Conservation (phyloP, 441 rosid genomes). For the Euphorbia neoarborescens region DNA sequence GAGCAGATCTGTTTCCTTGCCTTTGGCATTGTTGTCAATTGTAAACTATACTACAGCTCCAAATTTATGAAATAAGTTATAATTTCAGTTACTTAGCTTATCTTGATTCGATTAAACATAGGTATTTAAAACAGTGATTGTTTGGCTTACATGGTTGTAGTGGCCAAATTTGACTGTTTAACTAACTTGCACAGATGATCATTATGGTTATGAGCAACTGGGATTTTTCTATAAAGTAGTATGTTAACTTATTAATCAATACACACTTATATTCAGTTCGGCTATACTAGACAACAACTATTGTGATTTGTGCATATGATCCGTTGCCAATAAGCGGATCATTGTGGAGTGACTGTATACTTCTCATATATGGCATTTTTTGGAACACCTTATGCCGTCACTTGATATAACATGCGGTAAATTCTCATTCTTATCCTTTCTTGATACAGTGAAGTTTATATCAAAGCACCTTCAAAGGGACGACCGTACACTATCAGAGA, state of each 20-base stretch:
- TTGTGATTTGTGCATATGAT: background rate
- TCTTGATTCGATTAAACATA: background rate
- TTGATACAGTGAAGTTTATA: conserved; percentile 73
- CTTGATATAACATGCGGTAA: background rate
- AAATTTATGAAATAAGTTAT: background rate
- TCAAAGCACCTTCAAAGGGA: conserved; percentile 77
- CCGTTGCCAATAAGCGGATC: background rate
- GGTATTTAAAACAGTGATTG: background rate
- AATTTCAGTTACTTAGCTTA: background rate
- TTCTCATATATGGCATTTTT: background rate
- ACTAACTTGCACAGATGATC: background rate
- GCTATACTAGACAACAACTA: background rate
- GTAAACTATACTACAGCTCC: background rate
- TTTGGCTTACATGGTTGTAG: background rate
- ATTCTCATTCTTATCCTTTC: conserved; percentile 8
- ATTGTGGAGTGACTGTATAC: background rate
- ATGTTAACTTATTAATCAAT: background rate
- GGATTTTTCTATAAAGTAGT: background rate
- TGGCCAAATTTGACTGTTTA: background rate
- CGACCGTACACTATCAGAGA: conserved; percentile 77
- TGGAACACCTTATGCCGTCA: background rate
- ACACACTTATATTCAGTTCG: background rate
- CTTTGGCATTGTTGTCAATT: conserved; percentile 1
- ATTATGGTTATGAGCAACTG: background rate
- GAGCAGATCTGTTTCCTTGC: background rate